Evolutionary conservation across 345 rosid species (phyloP).

Genomic region (Excoecaria agallocha): DNA sequence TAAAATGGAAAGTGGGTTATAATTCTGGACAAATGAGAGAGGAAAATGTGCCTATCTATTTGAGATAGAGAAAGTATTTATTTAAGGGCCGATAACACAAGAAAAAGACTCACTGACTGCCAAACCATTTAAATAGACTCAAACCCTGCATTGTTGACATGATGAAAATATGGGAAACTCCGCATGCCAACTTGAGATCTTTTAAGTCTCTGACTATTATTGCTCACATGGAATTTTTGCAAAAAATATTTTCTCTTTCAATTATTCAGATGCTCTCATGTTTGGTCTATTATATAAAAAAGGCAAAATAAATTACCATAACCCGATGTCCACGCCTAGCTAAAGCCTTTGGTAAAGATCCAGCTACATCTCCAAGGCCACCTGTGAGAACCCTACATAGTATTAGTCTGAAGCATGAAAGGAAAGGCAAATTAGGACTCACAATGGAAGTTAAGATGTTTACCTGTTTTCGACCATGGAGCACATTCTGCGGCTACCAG

Average conservation of each 20-base stretch:
- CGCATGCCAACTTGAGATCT: slow-evolving; percentile 1
- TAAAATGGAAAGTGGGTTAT: too few relatives aligned
- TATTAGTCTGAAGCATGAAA: slow-evolving; percentile 22
- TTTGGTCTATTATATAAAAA: slow-evolving; percentile 13
- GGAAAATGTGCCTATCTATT: too few relatives aligned
- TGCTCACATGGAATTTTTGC: neutral
- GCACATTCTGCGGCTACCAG: slow-evolving; percentile 94
- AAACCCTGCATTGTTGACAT: neutral
- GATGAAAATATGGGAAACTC: neutral
- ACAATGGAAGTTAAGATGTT: neutral
- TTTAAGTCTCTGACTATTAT: neutral
- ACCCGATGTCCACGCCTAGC: slow-evolving; percentile 95
- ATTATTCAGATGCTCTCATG: neutral
- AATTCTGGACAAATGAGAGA: too few relatives aligned
- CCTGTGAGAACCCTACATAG: slow-evolving; percentile 41
- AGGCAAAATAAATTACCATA: slow-evolving; percentile 55
- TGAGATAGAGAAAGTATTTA: too few relatives aligned
- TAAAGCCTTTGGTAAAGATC: slow-evolving; percentile 95
- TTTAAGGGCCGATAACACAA: neutral
- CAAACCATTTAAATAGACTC: neutral
- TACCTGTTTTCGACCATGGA: slow-evolving; percentile 95
- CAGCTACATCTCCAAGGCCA: slow-evolving; percentile 99
- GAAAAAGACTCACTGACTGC: neutral
- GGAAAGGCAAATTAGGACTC: neutral
- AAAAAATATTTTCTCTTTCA: neutral